Base-by-base conservation (phyloP, 2,329 filamentous ascomycete genomes). In the Cryoendolithus antarcticus region DNA sequence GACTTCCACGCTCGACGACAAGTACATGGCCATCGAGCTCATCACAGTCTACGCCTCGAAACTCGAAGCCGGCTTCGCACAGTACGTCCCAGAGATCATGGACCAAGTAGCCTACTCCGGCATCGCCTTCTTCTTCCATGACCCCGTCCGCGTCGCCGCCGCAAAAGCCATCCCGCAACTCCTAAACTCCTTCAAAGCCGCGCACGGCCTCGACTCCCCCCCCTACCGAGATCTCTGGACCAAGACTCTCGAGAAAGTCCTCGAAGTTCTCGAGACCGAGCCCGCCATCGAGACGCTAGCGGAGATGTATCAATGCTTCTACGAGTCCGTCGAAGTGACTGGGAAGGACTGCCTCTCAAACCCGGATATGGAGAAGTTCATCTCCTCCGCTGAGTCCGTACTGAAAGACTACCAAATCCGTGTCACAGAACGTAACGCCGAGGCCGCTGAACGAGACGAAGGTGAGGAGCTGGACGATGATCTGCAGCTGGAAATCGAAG, bases 271-370 rank as follows among this genome's bases (percentile, higher is more conserved):
- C 31, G 85, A 81, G 45, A 86, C 88, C 1, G 91, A 98, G 65
- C 89, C 91, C 12, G 86, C 88, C 1, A 88, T 98, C 43, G 91
- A 98, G 54, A 94, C 91, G 0, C 73, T 98, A 35, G 89, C 91
- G 2, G 91, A 96, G 64, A 95, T 98, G 86, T 98, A 95, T 64
- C 89, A 96, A 62, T 96, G 91, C 69, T 98, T 98, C 69, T 98
- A 98, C 61, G 91, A 98, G 62, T 94, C 86, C 19, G 80, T 98
- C 6, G 89, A 96, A 64, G 88, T 95, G 13, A 76, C 93, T 48
- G 89, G 89, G 44, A 85, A 84, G 62, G 78, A 83, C 52, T 89
- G 81, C 57, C 71, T 98, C 34, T 84, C 72, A 4, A 68, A 72
- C 30, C 72, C 80, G 30, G 82, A 94, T 59, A 88, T 98, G 82